Conservation (phyloP, 2,329 filamentous ascomycete genomes). For the Sporothrix variecibatus region DNA sequence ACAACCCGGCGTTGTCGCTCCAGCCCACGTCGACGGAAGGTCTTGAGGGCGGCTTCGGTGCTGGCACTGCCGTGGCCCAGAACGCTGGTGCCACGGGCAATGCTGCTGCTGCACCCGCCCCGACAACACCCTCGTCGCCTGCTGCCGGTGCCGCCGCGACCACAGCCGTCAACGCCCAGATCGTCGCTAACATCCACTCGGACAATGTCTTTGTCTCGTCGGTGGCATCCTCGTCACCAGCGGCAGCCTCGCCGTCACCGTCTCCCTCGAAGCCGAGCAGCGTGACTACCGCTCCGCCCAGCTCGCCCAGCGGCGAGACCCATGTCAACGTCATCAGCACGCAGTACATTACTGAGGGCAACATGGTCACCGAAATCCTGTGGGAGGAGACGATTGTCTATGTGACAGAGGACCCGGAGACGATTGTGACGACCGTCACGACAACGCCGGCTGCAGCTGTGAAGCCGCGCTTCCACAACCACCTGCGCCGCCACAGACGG, state of each 20-base stretch:
- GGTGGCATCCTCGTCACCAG: constrained; percentile 19
- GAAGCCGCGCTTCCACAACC: constrained; percentile 34
- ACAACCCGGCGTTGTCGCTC: constrained; percentile 27
- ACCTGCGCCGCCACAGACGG: constrained; percentile 43
- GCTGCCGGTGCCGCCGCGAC: not conserved
- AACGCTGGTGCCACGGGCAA: constrained; percentile 2
- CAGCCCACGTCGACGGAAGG: constrained; percentile 27
- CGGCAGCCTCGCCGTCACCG: not conserved
- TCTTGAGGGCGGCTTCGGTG: not conserved
- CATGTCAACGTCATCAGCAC: constrained; percentile 49
- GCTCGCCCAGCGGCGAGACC: constrained; percentile 18
- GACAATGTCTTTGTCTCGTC: not conserved
- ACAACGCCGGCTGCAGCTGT: constrained; percentile 35
- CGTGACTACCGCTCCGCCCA: constrained; percentile 33
- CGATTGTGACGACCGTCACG: constrained; percentile 41
- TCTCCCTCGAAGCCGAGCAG: constrained; percentile 31
- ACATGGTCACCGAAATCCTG: constrained; percentile 57
- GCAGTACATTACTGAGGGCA: constrained; percentile 53
- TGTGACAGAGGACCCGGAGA: constrained; percentile 47
- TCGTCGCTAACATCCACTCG: not conserved
- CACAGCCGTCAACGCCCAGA: not conserved
- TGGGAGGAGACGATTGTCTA: constrained; percentile 59
- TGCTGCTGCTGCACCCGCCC: constrained; percentile 16
- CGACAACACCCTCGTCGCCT: constrained; percentile 14
- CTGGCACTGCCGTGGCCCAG: constrained; percentile 12